Base-by-base conservation (phyloP, 331 rosid genomes). In the Quercus phellos region DNA sequence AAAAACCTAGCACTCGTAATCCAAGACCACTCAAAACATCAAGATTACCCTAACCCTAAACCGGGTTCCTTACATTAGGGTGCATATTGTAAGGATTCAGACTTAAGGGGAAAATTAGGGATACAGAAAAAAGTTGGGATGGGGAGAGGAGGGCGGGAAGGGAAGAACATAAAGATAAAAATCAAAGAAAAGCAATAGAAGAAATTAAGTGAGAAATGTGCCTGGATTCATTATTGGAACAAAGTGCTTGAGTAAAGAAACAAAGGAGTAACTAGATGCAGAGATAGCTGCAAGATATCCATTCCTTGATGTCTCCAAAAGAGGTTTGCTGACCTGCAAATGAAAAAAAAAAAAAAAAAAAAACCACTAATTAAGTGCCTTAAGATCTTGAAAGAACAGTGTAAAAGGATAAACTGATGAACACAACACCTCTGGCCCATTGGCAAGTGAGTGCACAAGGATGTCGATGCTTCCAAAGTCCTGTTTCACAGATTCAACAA, bases 201-300 rank as follows among this genome's bases (percentile, higher is more conserved):
- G 60, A 81, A 18, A 53, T 14, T 70, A 9, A 63, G 70, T 16
- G 7, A 59, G 56, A 67, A 78, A 72, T 84, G 60, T 85, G 79
- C 98, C 98, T 87, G 84, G 93, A 83, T 90, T 94, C 27, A 92
- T 90, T 72, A 94, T 94, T 70, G 98, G 97, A 85, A 91, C 74
- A 74, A 94, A 94, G 82, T 94, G 91, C 78, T 90, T 90, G 78
- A 94, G 89, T 55, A 94, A 78, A 30, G 98, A 94, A 86, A 94
- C 42, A 70, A 89, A 91, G 43, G 98, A 94, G 79, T 94, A 94
- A 78, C 98, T 94, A 14, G 98, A 94, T 16, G 98, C 98, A n/a
- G 98, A 94, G 78, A 94, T n/a, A 66, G 98, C 97, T 26, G 98
- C 96, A 26, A 94, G 97, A 83, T 94, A 94, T 79, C 98, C 98